Conservation (phyloP, 192 early-diverging fungal genomes). For the Phlyctochytrium arcticum region DNA sequence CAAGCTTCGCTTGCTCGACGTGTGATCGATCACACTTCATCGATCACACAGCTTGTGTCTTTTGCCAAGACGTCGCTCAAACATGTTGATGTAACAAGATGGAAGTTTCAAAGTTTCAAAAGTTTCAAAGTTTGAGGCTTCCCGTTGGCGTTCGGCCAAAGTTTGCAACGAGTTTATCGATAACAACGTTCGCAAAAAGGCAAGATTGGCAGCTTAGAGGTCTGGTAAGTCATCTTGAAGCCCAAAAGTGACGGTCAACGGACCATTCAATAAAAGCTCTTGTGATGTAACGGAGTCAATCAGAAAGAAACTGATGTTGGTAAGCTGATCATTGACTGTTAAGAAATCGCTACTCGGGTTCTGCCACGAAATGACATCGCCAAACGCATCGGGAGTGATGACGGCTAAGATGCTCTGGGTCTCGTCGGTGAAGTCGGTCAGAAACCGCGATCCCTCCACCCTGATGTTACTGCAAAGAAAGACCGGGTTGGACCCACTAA, state of each 20-base stretch:
- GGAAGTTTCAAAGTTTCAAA: no score
- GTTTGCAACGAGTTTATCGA: no score
- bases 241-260: background rate
- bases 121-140: no score
- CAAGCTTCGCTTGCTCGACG: no score
- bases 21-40: no score
- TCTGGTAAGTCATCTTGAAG: background rate
- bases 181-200: no score
- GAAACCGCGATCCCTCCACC: background rate
- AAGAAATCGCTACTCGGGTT: background rate
- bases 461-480: slow-evolving; percentile 1
- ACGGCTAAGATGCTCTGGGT: background rate
- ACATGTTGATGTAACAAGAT: no score
- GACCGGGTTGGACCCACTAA: slow-evolving; percentile 7
- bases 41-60: no score
- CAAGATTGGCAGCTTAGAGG: no score
- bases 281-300: background rate
- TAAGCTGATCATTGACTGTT: background rate
- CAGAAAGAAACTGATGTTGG: background rate
- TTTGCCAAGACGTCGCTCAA: no score
- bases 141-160: no score
- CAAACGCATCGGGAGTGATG: slow-evolving; percentile 9
- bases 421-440: slow-evolving; percentile 1
- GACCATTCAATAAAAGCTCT: background rate
- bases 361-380: slow-evolving; percentile 9